Evolutionary conservation across 148 eudicot genomes (phyloP).

Genomic region (Cornus kousa): DNA sequence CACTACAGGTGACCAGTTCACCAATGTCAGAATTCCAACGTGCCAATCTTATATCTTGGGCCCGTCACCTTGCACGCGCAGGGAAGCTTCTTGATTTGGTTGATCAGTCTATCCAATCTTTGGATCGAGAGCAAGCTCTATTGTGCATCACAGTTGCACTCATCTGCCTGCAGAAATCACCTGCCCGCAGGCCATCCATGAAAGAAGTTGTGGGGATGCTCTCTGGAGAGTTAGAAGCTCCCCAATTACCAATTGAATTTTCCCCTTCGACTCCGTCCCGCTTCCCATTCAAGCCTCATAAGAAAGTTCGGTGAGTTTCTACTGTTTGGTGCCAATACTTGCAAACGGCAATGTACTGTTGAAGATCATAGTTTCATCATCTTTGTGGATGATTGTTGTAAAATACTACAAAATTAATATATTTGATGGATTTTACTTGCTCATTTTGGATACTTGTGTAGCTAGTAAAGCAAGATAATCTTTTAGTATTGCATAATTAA

Average conservation of each 20-base stretch:
- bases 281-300: constrained; percentile 53
- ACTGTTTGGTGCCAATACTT: not conserved
- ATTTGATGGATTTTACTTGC: constrained; percentile 7
- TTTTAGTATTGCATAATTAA: not conserved
- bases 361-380: constrained; percentile 13
- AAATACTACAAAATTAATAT: constrained; percentile 5
- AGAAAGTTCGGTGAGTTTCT: constrained; percentile 65
- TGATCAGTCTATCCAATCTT: constrained; percentile 48
- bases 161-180: constrained; percentile 82
- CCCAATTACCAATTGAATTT: constrained; percentile 71
- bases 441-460: not conserved
- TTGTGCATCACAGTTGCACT: constrained; percentile 68
- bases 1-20: constrained; percentile 81
- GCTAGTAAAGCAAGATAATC: constrained; percentile 3
- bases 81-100: constrained; percentile 93
- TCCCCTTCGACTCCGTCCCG: constrained; percentile 65
- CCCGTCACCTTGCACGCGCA: constrained; percentile 72
- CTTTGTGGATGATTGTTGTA: constrained; percentile 4
- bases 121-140: constrained; percentile 63
- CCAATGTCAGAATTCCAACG: constrained; percentile 82
- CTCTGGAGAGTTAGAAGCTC: constrained; percentile 69
- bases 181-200: constrained; percentile 78
- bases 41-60: constrained; percentile 91
- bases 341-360: constrained; percentile 3
- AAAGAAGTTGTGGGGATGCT: constrained; percentile 89